Evolutionary conservation across 1,139 yeast species (phyloP).

Genomic region (Taphrina populina): DNA sequence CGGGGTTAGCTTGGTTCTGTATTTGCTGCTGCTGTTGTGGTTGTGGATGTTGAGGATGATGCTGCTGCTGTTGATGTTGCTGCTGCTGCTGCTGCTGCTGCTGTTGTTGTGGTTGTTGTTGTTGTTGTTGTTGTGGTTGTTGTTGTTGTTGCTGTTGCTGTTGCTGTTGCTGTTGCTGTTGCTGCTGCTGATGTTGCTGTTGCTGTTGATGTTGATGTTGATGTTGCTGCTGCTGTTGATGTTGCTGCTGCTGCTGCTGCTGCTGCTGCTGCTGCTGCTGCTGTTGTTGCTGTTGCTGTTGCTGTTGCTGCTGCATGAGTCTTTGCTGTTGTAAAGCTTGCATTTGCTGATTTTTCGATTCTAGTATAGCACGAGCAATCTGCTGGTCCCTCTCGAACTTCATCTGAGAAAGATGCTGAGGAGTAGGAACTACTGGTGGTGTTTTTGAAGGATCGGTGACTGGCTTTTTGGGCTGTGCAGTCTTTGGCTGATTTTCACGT

Average conservation of each 20-base stretch:
- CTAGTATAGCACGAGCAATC: slow-evolving; percentile 67
- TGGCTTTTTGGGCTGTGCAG: slow-evolving; percentile 19
- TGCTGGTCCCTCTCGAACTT: slow-evolving; percentile 84
- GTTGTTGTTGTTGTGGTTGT: slow-evolving; percentile 56
- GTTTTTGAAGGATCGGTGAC: slow-evolving; percentile 21
- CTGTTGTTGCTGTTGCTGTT: slow-evolving; percentile 42
- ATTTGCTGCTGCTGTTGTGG: neutral
- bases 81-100: slow-evolving; percentile 71
- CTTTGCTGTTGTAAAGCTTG: slow-evolving; percentile 36
- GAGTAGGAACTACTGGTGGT: slow-evolving; percentile 57
- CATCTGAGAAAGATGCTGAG: slow-evolving; percentile 75
- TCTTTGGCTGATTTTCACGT: slow-evolving; percentile 49
- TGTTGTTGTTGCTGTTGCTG: slow-evolving; percentile 72
- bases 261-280: slow-evolving; percentile 42
- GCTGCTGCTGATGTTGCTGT: slow-evolving; percentile 32
- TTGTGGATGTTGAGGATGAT: no score
- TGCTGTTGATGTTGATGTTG: slow-evolving; percentile 48
- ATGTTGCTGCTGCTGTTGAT: slow-evolving; percentile 44
- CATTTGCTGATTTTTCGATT: slow-evolving; percentile 49
- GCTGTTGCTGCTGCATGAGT: slow-evolving; percentile 33
- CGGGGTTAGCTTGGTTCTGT: slow-evolving; percentile 64
- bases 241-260: slow-evolving; percentile 46
- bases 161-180: slow-evolving; percentile 63
- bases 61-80: no score
- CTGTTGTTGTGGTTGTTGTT: slow-evolving; percentile 67